Evolutionary conservation across 306 rosid genomes (phyloP).

Genomic region (Herpetospermum pedunculosum): DNA sequence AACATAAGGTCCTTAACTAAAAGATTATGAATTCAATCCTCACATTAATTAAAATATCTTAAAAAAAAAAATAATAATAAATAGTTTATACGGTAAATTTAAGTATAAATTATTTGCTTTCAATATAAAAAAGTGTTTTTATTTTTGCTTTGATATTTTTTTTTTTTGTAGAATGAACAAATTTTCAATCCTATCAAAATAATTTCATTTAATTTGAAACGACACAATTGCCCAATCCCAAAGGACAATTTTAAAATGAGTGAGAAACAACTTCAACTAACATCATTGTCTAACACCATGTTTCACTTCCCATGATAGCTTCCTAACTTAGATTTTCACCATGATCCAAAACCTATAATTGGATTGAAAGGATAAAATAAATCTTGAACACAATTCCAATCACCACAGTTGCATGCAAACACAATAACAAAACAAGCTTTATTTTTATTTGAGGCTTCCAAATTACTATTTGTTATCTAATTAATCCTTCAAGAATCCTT

Average conservation of each 20-base stretch:
- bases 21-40: no score
- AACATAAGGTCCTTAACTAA: no score
- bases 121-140: no score
- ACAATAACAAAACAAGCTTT: not conserved
- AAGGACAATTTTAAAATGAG: not conserved
- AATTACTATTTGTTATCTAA: not conserved
- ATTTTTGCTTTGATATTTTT: no score
- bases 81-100: no score
- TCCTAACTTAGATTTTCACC: not conserved
- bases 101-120: no score
- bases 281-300: not conserved
- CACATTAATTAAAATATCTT: no score
- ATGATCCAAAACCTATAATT: not conserved
- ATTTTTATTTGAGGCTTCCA: not conserved
- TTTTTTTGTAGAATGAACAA: no score
- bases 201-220: not conserved
- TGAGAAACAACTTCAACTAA: not conserved
- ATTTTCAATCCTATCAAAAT: not conserved
- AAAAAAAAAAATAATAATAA: no score
- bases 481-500: not conserved
- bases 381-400: not conserved
- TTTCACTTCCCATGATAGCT: not conserved
- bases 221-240: no score
- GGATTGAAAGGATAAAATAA: not conserved
- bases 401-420: not conserved